Evolutionary conservation across 148 eudicot genomes (phyloP), one percentile per base, ranked within the genome.

Genomic region (Rhododendron henanense): DNA sequence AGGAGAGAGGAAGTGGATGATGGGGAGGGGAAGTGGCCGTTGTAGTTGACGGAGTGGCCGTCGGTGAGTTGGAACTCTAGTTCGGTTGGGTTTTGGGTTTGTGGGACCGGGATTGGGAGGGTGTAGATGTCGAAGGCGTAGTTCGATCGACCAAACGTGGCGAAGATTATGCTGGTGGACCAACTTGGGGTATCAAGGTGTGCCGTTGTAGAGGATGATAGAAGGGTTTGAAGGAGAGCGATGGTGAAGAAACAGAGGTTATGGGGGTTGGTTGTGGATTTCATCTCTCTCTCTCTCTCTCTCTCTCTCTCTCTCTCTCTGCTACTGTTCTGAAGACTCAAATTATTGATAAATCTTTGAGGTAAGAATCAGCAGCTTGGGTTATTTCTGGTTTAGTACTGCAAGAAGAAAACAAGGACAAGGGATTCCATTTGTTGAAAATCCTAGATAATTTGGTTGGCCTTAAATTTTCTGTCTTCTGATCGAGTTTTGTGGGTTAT

Each of bases 51-150:
- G 59, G 96, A 93, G 4, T 82, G 4, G 59, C 94, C 96, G 74
- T 94, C 98, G 19, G 98, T 96, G 87, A 96, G 78, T 13, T 86
- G 91, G 75, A 90, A 85, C 81, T 93, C 98, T 21, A 51, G 74
- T 25, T 65, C 67, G 57, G 87, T 85, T 44, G 71, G 71, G 35
- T 10, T 67, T 67, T 65, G 69, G 80, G 87, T 16, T 4, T 76
- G 67, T 81, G 87, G 75, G 51, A 79, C 31, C 15, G 75, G 69
- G 15, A 89, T 81, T 0, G 94, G 94, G 86, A 93, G 81, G 5
- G 98, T 75, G 83, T 85, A 96, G 76, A 96, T 93, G 88, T 96
- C 98, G 87, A 94, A 95, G 81, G 91, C 84, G 87, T 94, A 94
- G 41, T 81, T 90, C 0, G 94, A 83, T 85, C 92, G 87, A 8